A percentile compares a stretch with the other conserved stretches of the same genome.
Conservation (phyloP, 345 rosid genomes). For the Moringa oleifera region DNA sequence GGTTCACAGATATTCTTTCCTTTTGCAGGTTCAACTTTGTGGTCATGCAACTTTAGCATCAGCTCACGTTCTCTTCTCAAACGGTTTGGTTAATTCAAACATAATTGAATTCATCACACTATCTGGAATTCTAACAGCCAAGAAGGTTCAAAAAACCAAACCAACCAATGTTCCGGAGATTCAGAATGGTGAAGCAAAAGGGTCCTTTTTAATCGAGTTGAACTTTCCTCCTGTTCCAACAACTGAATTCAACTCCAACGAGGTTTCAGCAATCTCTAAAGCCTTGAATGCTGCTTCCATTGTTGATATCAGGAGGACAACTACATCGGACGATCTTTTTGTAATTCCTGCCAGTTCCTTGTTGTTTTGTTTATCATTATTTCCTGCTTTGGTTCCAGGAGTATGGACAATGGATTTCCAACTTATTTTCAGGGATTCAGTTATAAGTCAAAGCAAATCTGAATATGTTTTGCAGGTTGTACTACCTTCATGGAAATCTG, state of each 20-base stretch:
- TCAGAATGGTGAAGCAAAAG: slow-evolving; percentile 29
- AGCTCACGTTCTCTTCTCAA: slow-evolving; percentile 57
- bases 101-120: slow-evolving; percentile 57
- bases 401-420: too few species aligned
- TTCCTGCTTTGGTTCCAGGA: too few species aligned
- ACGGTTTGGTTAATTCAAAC: slow-evolving; percentile 42
- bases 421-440: neutral
- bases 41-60: slow-evolving; percentile 92
- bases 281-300: slow-evolving; percentile 47
- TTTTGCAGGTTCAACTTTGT: slow-evolving; percentile 59
- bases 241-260: slow-evolving; percentile 29
- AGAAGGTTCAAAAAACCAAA: slow-evolving; percentile 30
- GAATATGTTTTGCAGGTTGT: slow-evolving; percentile 38
- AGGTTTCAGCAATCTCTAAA: slow-evolving; percentile 28
- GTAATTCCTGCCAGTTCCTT: slow-evolving; percentile 28
- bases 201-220: slow-evolving; percentile 40
- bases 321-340: slow-evolving; percentile 30
- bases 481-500: slow-evolving; percentile 57
- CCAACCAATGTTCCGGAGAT: slow-evolving; percentile 9
- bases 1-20: neutral
- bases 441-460: neutral
- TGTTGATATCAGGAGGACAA: slow-evolving; percentile 46
- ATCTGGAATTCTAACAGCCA: slow-evolving; percentile 66
- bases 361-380: neutral
- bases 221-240: slow-evolving; percentile 42